Base-by-base conservation (phyloP, 108 stramenopile species). In the Pseudonitzschia multiseries region DNA sequence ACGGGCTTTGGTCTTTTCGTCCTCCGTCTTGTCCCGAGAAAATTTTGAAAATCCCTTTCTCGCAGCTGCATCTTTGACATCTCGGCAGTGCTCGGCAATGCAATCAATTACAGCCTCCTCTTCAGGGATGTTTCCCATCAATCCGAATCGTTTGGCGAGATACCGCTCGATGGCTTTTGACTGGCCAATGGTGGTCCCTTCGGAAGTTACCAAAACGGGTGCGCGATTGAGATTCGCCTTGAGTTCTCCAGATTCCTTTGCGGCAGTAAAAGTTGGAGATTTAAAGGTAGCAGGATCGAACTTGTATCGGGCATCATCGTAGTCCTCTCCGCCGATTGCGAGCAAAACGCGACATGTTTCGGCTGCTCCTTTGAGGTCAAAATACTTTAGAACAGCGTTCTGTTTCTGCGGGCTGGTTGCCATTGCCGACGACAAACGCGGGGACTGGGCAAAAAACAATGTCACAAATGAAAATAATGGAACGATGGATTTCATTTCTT, bases 1-100 rank as follows among this genome's bases (percentile, higher is more conserved):
- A 15, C 32, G 61, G 32, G 61, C 61, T 33, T 62, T 33, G 27
- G 29, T 33, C 41, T 62, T 62, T 62, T 62, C 61, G 15, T 62
- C 61, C 18, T 62, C 61, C n/a, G 32, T 62, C 32, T 33, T 31
- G 32, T 40, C 61, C 8, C 32, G 26, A 15, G 29, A 13, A 71
- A 86, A 86, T 54, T 51, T 56, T 0, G 82, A 83, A 79, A 86
- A 86, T 43, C 83, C 83, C 68, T 86, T 86, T 41, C 41, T 41
- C 46, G 65, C 57, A 21, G 73, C 77, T 24, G 82, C 79, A 60
- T 87, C 83, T 61, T 86, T 85, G 43, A 87, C 83, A 53, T 89
- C 88, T 32, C 86, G 79, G 44, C 82, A 83, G 67, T 89, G 86
- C 52, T 89, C 88, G 8, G 86, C 76, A 43, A 89, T 77, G 70